Base-by-base conservation (phyloP, 331 rosid species). In the Prunus yedoensis region DNA sequence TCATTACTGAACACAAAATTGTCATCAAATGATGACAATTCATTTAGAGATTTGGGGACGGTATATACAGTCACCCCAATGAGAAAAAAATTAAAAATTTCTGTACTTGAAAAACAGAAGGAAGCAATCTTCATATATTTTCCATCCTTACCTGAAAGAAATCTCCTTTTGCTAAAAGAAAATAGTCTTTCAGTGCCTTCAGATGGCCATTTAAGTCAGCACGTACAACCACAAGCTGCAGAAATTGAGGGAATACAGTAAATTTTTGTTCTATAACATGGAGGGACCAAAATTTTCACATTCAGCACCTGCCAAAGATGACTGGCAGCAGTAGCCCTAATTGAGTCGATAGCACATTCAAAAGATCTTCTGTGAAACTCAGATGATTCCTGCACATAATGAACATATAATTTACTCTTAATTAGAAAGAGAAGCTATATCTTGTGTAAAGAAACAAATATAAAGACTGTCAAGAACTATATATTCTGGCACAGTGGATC, bases 261-360 rank as follows among this genome's bases (percentile, higher is more conserved):
- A 68, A 66, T 75, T 43, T 77, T 12, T 41, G 76, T 77, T 79
- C 75, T 30, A 58, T 20, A 79, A 68, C 51, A 68, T 68, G 30
- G 58, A 27, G 68, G 71, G 65, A 77, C 77, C 68, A 85, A 75
- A 65, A 56, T 28, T 51, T 49, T 71, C 65, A 78, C 74, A 49
- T 41, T 79, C 78, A 71, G 67, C 67, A 95, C 99, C 99, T 95
- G 97, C 99, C 99, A 95, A 83, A 95, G 99, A 86, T 88, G 99
- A 81, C 97, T 89, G 71, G 97, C 97, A 15, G 99, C 99, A 63
- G 90, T 80, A 75, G 92, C 89, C 73, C 96, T 90, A 77, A 90
- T 87, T 66, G 97, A 92, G 85, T 92, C 97, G 45, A 92, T 89
- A 64, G 97, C 91, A 80, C 82, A 84, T 78, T 92, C 99, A 79